Evolutionary conservation across 495 filamentous ascomycete species (phyloP).

Genomic region (Polyplosphaeria fusca): DNA sequence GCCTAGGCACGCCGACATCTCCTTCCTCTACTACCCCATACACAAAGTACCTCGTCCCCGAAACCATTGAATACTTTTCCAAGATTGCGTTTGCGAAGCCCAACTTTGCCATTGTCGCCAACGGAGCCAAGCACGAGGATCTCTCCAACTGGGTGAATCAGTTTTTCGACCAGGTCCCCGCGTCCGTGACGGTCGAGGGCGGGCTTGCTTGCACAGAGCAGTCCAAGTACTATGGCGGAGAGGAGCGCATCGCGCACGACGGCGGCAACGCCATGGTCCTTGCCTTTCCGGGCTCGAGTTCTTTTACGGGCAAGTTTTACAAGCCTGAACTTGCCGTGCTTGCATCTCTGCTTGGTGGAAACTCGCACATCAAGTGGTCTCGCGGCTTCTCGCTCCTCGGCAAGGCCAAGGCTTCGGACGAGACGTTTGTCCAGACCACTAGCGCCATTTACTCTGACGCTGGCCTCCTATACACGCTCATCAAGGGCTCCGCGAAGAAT

Average conservation of each 20-base stretch:
- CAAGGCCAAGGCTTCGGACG: constrained; percentile 65
- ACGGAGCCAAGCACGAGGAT: constrained; percentile 72
- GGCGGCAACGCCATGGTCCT: constrained; percentile 75
- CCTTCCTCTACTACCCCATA: constrained; percentile 66
- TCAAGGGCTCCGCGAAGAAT: constrained; percentile 67
- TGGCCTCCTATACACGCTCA: constrained; percentile 77
- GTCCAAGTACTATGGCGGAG: constrained; percentile 88
- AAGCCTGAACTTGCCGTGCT: constrained; percentile 90
- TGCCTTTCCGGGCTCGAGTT: constrained; percentile 85
- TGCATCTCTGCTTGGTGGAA: constrained; percentile 82
- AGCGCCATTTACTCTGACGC: constrained; percentile 91
- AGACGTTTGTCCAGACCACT: constrained; percentile 63
- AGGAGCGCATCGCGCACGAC: constrained; percentile 80
- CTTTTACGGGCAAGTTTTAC: constrained; percentile 65
- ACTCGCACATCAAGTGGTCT: constrained; percentile 92
- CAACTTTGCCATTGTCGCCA: constrained; percentile 87
- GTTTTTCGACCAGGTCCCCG: constrained; percentile 65
- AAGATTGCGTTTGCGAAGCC: constrained; percentile 75
- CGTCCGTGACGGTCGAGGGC: constrained; percentile 41
- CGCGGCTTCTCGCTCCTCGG: constrained; percentile 85
- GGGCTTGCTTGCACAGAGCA: constrained; percentile 42
- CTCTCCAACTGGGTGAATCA: constrained; percentile 88
- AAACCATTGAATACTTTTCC: constrained; percentile 68
- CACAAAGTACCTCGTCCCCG: constrained; percentile 71
- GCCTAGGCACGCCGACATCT: constrained; percentile 73